Percentiles rank a stretch among this genome's conserved stretches.
Conservation (phyloP, 1,284 basidiomycete genomes). For the Athelia psychrophila region DNA sequence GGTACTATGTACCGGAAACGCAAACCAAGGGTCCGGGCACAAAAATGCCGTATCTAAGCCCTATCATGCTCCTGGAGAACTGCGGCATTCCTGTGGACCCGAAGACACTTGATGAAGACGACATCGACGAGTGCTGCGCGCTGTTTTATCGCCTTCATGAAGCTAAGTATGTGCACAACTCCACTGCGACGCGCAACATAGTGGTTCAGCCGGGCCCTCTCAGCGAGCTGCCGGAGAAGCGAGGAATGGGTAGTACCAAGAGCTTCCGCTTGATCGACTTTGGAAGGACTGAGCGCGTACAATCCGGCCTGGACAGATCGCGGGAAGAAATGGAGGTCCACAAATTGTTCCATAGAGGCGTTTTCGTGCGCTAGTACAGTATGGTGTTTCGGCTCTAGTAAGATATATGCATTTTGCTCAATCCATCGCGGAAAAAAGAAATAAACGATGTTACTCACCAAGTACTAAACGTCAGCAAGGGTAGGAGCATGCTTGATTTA, state of each 20-base stretch:
- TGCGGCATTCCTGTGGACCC: conserved; percentile 29
- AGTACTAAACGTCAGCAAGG: too few species aligned
- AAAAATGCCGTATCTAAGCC: conserved; percentile 12
- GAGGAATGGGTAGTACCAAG: conserved; percentile 18
- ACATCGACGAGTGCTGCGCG: conserved; percentile 21
- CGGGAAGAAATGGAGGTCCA: neutral
- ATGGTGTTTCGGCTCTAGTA: too few species aligned
- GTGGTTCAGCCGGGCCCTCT: conserved; percentile 33
- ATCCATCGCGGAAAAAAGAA: too few species aligned
- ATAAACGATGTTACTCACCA: too few species aligned
- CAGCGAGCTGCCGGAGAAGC: conserved; percentile 22
- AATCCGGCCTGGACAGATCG: neutral
- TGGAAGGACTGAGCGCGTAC: conserved; percentile 16
- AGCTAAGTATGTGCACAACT: conserved; percentile 31
- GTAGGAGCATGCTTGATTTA: too few species aligned
- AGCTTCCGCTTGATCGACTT: conserved; percentile 39
- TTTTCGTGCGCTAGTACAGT: too few species aligned
- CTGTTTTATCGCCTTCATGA: conserved; percentile 28
- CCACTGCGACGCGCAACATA: conserved; percentile 32
- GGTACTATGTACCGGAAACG: conserved; percentile 25
- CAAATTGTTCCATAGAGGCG: too few species aligned
- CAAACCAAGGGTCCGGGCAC: conserved; percentile 1
- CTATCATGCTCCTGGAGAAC: conserved; percentile 34
- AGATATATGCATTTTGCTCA: too few species aligned
- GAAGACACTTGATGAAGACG: conserved; percentile 7